Percentiles rank a stretch among this genome's conserved stretches.
Conservation (phyloP, 805 yeast genomes). For the Wickerhamiella galacta region DNA sequence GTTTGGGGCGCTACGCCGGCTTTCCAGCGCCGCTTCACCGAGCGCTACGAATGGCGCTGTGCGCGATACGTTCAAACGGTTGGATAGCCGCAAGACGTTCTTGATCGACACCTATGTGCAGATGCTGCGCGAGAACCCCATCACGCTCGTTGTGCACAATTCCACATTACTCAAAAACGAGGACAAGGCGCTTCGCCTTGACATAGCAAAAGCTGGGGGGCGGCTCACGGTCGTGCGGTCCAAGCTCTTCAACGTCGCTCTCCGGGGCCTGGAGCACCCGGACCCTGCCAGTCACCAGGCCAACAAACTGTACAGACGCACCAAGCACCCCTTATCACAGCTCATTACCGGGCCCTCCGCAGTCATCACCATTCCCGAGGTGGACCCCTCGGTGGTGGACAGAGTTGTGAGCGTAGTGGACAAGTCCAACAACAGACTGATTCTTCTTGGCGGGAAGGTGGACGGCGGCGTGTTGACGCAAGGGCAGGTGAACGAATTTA, state of each 20-base stretch:
- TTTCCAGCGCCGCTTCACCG: too few species aligned
- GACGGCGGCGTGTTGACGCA: constrained; percentile 42
- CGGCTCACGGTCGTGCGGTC: constrained; percentile 52
- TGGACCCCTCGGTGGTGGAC: constrained; percentile 55
- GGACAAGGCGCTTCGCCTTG: constrained; percentile 42
- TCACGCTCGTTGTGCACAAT: constrained; percentile 69
- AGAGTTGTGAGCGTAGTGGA: constrained; percentile 45
- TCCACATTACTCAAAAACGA: constrained; percentile 62
- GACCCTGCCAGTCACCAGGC: constrained; percentile 62
- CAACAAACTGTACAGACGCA: constrained; percentile 20
- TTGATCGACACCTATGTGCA: constrained; percentile 65
- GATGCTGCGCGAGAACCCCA: constrained; percentile 47
- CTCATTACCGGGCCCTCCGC: constrained; percentile 79
- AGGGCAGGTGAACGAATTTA: constrained; percentile 40
- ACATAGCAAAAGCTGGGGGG: constrained; percentile 50
- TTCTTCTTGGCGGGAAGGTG: constrained; percentile 73
- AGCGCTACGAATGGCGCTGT: background rate
- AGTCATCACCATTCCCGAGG: constrained; percentile 44
- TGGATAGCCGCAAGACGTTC: constrained; percentile 68
- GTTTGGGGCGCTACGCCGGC: too few species aligned
- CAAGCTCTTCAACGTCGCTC: constrained; percentile 53
- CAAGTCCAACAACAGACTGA: constrained; percentile 50
- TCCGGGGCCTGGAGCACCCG: constrained; percentile 46
- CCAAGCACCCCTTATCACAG: constrained; percentile 50
- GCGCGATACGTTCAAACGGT: constrained; percentile 41